Evolutionary conservation across 441 rosid species (phyloP).

Genomic region (Syzygium syzygioides): DNA sequence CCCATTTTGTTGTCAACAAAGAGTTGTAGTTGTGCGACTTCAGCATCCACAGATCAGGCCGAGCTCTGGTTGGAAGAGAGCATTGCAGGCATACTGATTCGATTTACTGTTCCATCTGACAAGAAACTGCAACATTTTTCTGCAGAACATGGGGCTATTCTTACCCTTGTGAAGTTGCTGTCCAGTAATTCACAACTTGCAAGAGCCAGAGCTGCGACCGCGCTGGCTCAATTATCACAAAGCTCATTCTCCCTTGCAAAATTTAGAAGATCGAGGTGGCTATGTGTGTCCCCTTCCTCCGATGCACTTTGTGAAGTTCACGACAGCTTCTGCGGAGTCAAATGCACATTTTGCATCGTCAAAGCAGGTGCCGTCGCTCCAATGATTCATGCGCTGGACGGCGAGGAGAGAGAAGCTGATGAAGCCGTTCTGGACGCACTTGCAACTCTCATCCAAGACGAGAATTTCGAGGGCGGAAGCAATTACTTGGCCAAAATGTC

Average conservation of each 20-base stretch:
- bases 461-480: slow-evolving; percentile 54
- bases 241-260: slow-evolving; percentile 39
- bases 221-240: slow-evolving; percentile 59
- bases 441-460: slow-evolving; percentile 48
- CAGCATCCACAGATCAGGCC: slow-evolving; percentile 2
- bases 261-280: slow-evolving; percentile 37
- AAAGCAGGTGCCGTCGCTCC: slow-evolving; percentile 50
- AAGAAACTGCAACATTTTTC: slow-evolving; percentile 49
- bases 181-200: slow-evolving; percentile 36
- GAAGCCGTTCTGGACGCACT: slow-evolving; percentile 49
- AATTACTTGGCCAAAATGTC: slow-evolving; percentile 30
- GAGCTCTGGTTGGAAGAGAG: slow-evolving; percentile 29
- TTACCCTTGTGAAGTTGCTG: slow-evolving; percentile 47
- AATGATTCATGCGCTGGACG: slow-evolving; percentile 36
- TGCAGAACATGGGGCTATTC: slow-evolving; percentile 50
- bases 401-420: slow-evolving; percentile 43
- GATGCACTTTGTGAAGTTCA: slow-evolving; percentile 48
- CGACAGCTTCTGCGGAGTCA: slow-evolving; percentile 40
- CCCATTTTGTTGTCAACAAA: slow-evolving; percentile 33
- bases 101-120: slow-evolving; percentile 52
- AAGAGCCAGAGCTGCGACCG: slow-evolving; percentile 42
- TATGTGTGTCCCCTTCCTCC: slow-evolving; percentile 33
- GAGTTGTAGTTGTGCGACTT: slow-evolving; percentile 13
- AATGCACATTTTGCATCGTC: slow-evolving; percentile 52
- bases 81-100: slow-evolving; percentile 38